Base-by-base conservation (phyloP, 208 protist genomes). In the Acanthamoeba triangularis region DNA sequence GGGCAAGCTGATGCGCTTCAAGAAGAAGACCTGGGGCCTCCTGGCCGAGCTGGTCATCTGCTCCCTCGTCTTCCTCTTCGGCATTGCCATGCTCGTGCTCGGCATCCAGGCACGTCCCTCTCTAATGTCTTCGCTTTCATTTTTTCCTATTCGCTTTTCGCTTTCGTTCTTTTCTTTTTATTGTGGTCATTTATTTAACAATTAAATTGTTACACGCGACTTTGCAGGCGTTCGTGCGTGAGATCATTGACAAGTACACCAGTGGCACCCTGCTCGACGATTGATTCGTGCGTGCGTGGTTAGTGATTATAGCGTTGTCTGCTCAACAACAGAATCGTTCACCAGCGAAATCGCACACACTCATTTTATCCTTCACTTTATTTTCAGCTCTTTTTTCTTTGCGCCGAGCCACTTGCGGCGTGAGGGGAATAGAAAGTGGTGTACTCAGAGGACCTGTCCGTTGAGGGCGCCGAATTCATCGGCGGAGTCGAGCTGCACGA, bases 241-340 rank as follows among this genome's bases (percentile, higher is more conserved):
- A 90, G 82, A 90, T 90, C 54, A 90, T 90, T 11, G 56, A 90
- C 47, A 67, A 90, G 56, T 90, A 90, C 74, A 84, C 74, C 23
- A 52, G 44, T 25, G 74, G 74, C 37, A 84, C 74, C 18, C 74
- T 84, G 11, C 74, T 84, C 44, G 74, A 84, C 28, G 74, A 84
- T 4, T 84, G 23, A 59, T 47, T n/a, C n/a, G n/a, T n/a, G n/a
- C n/a, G 44, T 47, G 44, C 5, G 44, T 47, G 44, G 4, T 3
- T 4, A 7, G 3, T 5, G 1, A 47, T 8, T 47, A 47, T 47
- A 0, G 44, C 10, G 44, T 47, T 47, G 44, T 47, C 7, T 47
- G 44, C 44, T 47, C 44, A 47, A 47, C 44, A 4, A 47, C 44
- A 47, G 44, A 47, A 47, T 47, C 44, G 44, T 8, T 11, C n/a